Percentiles rank a stretch among this genome's conserved stretches.
phyloP scores from a whole-genome alignment of 1,139 yeast species.

The Meyerozyma smithsonii region DNA sequence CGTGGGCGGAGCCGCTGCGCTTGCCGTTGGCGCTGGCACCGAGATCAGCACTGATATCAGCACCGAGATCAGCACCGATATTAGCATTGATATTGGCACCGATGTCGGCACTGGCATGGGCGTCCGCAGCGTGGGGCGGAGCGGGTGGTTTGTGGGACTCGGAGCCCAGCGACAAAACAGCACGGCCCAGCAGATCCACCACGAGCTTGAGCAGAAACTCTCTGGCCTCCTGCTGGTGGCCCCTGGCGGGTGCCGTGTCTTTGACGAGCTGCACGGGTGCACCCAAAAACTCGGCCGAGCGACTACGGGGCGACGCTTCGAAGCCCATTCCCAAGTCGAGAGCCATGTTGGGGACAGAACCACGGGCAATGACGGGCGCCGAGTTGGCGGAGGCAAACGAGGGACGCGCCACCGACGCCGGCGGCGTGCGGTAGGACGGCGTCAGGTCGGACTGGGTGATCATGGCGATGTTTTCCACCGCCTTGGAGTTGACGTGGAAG shows the following conservation, averaged over 20 bases:
- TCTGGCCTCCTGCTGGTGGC: slow-evolving; percentile 3
- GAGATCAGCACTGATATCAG: too few species aligned
- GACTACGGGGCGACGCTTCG: background rate
- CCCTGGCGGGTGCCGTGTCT: background rate
- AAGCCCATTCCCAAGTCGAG: background rate
- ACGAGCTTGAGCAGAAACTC: slow-evolving; percentile 34
- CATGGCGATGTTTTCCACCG: slow-evolving; percentile 33
- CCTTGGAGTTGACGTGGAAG: slow-evolving; percentile 26
- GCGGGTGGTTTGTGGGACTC: background rate
- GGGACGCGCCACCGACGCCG: slow-evolving; percentile 12
- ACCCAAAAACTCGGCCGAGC: slow-evolving; percentile 1
- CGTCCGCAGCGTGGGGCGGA: too few species aligned
- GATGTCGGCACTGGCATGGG: too few species aligned
- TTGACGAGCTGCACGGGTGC: background rate
- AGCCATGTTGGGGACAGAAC: background rate
- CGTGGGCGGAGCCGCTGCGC: background rate
- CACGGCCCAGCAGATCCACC: slow-evolving; percentile 45
- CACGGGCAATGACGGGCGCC: background rate
- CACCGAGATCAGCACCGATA: too few species aligned
- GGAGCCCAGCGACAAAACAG: slow-evolving; percentile 30
- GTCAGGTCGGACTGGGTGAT: slow-evolving; percentile 16
- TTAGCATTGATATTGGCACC: too few species aligned
- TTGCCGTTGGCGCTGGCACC: background rate
- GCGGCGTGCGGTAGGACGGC: slow-evolving; percentile 17
- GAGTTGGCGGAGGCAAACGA: background rate